Base-by-base conservation (phyloP, 495 filamentous ascomycete species). In the Chaetomidium leptoderma region DNA sequence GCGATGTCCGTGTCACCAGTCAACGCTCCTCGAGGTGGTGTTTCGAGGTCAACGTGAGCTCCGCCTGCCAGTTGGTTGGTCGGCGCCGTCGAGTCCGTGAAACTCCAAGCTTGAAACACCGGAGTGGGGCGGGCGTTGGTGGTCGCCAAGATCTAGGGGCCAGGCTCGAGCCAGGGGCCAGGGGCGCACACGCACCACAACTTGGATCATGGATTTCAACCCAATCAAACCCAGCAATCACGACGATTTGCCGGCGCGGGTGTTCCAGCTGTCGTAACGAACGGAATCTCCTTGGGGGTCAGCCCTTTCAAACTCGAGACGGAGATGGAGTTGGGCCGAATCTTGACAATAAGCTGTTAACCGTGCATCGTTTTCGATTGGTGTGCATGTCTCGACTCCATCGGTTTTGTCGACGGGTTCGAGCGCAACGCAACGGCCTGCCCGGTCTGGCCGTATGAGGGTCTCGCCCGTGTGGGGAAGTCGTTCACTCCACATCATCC, bases 91-190 rank as follows among this genome's bases (percentile, higher is more conserved):
- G 49, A 29, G 35, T 19, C 36, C 42, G 33, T 40, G 33, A 39
- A 50, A 40, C 49, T 53, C n/a, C n/a, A n/a, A n/a, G n/a, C n/a
- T 27, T 53, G 49, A 53, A 53, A 53, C 49, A 29, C 24, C 47
- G 30, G 37, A 37, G 30, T 19, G 47, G 47, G 47, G 30, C 47
- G 2, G 23, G 35, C 6, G 23, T 29, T 19, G 16, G 36, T 13
- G 16, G 26, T 17, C n/a, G 49, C 49, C 36, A 40, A 53, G 49
- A 40, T 26, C 36, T 26, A 32, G 40, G 40, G 40, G 40, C 24
- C 21, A 7, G 39, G n/a, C 13, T 10, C 2, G 11, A 21, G 44
- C 14, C 44, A 30, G 44, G 16, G 21, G 8, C n/a, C 47, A 35
- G 29, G 45, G 11, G 27, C 21, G 42, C 13, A 23, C n/a, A 4